Percentiles rank a stretch among this genome's conserved stretches.
Evolutionary conservation across 139 green algal species (phyloP).

Genomic region (Chlorella vulgaris): DNA sequence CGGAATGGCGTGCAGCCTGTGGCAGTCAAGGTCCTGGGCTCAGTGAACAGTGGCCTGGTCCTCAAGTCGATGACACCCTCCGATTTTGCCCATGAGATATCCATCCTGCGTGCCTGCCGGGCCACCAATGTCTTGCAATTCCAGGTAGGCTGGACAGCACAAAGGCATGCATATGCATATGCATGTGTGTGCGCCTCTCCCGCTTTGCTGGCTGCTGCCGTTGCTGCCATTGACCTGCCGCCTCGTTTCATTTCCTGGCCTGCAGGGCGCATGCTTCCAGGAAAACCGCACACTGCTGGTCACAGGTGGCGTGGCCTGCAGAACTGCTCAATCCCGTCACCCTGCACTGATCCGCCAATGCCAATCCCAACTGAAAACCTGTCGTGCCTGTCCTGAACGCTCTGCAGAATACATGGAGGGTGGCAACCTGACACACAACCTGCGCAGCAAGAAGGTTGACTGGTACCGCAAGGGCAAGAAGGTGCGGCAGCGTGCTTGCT

Average conservation of each 20-base stretch:
- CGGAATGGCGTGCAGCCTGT: conserved; percentile 46
- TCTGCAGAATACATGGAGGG: conserved; percentile 58
- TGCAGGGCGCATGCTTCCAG: conserved; percentile 36
- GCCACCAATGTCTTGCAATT: conserved; percentile 65
- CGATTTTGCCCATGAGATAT: conserved; percentile 39
- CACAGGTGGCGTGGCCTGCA: too few relatives aligned
- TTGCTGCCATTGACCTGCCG: background rate
- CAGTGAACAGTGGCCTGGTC: background rate
- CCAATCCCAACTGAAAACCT: too few relatives aligned
- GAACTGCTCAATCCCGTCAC: too few relatives aligned
- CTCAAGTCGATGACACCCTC: conserved; percentile 7
- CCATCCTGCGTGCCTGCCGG: conserved; percentile 45
- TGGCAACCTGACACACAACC: conserved; percentile 48
- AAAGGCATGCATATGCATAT: too few relatives aligned
- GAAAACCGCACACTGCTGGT: conserved; percentile 43
- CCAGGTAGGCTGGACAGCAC: background rate
- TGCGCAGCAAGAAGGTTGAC: conserved; percentile 9
- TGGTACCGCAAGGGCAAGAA: conserved; percentile 40
- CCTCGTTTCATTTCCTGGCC: background rate
- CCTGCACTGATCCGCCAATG: too few relatives aligned
- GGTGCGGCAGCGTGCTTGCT: background rate
- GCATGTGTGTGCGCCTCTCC: too few relatives aligned
- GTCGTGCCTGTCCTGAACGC: too few relatives aligned
- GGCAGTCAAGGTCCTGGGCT: conserved; percentile 45
- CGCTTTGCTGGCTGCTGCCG: background rate